Evolutionary conservation across 2,329 filamentous ascomycete genomes (phyloP).

Genomic region (Apiospora arundinis): DNA sequence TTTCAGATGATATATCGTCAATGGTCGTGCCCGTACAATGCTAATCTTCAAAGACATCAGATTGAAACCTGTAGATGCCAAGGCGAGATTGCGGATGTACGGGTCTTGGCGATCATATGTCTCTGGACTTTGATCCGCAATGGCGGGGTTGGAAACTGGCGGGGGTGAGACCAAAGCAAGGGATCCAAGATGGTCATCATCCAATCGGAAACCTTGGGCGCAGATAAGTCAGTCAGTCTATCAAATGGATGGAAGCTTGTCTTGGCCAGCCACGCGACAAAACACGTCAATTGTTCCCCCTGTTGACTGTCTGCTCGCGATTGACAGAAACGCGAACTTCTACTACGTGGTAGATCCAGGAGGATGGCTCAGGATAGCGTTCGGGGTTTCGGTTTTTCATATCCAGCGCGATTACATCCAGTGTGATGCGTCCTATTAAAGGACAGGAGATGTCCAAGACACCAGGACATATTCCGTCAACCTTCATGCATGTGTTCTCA

Average conservation of each 20-base stretch:
- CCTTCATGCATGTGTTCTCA: background rate
- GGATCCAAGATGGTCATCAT: background rate
- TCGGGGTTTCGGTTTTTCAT: background rate
- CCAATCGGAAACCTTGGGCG: conserved; percentile 3
- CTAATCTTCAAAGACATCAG: background rate
- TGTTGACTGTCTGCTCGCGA: background rate
- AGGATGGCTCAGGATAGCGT: background rate
- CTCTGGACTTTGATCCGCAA: background rate
- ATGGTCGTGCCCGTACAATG: background rate
- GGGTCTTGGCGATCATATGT: background rate
- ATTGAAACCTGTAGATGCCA: background rate
- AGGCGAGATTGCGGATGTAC: background rate
- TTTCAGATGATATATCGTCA: background rate
- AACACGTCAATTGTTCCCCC: background rate
- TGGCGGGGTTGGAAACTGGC: conserved; percentile 1
- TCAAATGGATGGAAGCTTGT: background rate
- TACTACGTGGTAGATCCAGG: background rate
- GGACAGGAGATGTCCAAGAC: background rate
- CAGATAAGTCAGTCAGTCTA: background rate
- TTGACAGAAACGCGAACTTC: background rate
- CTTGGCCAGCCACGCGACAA: background rate
- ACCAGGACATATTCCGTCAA: background rate
- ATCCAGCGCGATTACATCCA: background rate
- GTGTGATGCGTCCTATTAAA: background rate
- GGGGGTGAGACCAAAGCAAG: conserved; percentile 1